Base-by-base conservation (phyloP, 1,284 basidiomycete species). In the Gymnopus androsaceus region DNA sequence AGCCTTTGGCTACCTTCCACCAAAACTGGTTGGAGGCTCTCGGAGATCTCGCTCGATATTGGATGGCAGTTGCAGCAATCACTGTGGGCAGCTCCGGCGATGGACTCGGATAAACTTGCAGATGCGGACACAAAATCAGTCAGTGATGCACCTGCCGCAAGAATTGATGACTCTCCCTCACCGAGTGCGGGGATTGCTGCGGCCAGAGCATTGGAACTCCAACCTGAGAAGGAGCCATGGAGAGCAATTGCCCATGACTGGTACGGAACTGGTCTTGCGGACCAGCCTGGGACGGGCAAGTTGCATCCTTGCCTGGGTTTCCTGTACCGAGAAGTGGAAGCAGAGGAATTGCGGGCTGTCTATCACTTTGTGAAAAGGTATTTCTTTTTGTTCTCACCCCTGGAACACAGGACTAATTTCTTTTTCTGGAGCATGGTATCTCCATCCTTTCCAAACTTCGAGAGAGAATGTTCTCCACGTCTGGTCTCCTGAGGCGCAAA, bases 321-420 rank as follows among this genome's bases (percentile, higher is more conserved):
- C 56, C 78, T 99, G 47, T 90, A 87, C 64, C 79, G 90, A 21
- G 92, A 95, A 65, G 82, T 83, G 19, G 88, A 90, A 56, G 83
- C 81, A 1, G 92, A 96, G 63, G 95, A 97, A 62, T 71, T 95
- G n/a, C 79, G 88, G 7, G 87, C 87, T 0, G 79, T 98, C 9
- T 96, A 99, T 69, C 96, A 98, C 71, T 96, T 95, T 63, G 82
- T 88, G n/a, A 98, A 98, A 75, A 96, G 93, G 93, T 93, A 36
- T 51, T 72, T 1, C 11, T 41, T 44, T 33, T 46, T 42, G 12
- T 34, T 14, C n/a, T 34, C n/a, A n/a, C n/a, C n/a, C n/a, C n/a
- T n/a, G n/a, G n/a, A n/a, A n/a, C n/a, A n/a, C n/a, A n/a, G 4
- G n/a, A 53, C 42, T 14, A 28, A 15, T 4, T 37, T 60, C 48